Conservation (phyloP, 1,284 basidiomycete species). For the Sporisorium reilianum region DNA sequence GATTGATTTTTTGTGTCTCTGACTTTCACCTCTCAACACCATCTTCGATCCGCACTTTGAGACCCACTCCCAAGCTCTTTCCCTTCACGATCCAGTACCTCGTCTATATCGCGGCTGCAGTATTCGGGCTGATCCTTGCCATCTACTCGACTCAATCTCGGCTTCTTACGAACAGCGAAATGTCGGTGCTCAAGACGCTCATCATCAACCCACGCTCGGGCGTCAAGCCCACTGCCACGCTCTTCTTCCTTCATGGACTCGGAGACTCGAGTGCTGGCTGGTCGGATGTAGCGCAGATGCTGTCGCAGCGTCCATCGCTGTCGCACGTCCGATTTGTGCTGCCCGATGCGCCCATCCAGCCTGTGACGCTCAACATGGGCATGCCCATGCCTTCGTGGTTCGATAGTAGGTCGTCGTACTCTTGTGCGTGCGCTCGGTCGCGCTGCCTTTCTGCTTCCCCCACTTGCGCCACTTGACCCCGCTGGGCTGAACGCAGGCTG, state of each 20-base stretch:
- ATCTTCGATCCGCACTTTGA: conserved; percentile 1
- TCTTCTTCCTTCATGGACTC: conserved; percentile 67
- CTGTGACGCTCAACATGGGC: conserved; percentile 67
- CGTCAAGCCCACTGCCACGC: conserved; percentile 61
- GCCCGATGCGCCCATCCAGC: conserved; percentile 67
- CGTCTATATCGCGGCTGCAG: conserved; percentile 6
- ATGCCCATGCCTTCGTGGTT: conserved; percentile 69
- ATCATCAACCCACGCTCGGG: conserved; percentile 62
- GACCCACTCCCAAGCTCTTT: neutral
- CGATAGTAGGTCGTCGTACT: conserved; percentile 63
- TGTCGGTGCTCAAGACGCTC: conserved; percentile 64
- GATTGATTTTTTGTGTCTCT: neutral
- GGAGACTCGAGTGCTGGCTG: conserved; percentile 67
- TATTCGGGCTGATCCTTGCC: conserved; percentile 19
- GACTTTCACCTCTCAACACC: neutral
- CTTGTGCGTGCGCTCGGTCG: conserved; percentile 38
- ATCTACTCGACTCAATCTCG: neutral
- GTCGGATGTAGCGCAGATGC: conserved; percentile 67
- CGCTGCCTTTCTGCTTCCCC: conserved; percentile 1
- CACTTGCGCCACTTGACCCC: neutral
- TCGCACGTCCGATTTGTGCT: conserved; percentile 67
- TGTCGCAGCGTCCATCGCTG: conserved; percentile 60
- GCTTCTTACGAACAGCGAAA: conserved; percentile 15
- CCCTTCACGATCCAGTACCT: conserved; percentile 7
- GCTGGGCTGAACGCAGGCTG: neutral